Evolutionary conservation across 1,139 yeast genomes (phyloP), one percentile per base, ranked within the genome.

Genomic region (Zygosaccharomyces pseudobailii): DNA sequence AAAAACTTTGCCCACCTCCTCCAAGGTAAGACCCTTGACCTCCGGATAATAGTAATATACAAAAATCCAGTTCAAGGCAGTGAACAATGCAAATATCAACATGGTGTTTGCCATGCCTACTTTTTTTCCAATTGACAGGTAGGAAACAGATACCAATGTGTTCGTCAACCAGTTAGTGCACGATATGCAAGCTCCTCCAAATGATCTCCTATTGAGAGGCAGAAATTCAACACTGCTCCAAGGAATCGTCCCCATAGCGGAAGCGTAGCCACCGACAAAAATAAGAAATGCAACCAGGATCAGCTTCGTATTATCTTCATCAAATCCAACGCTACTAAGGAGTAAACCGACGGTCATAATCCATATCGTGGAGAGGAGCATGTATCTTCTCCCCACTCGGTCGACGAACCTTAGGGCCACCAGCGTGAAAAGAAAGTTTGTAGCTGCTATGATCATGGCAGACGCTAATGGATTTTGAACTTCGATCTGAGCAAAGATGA

Each of bases 401-500:
- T 84, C 90, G 44, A 83, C 76, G 44, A 73, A 73, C 46, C 70
- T 67, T 48, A 83, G 67, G 0, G 89, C 85, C 21, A 81, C 72
- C 47, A 78, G 73, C 0, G 89, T 82, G 62, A 83, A 84, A 1
- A 74, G 70, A 58, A 82, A 82, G 65, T 84, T 84, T 7, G 87
- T 78, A 20, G 80, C 78, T 21, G 89, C 84, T 31, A 84, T 74
- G 35, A 79, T 71, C 51, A 83, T 76, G 19, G 87, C 80, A 3
- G 83, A 85, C 2, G 80, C 73, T 31, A 85, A 72, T 4, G 89
- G 79, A 59, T 82, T 76, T 28, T 75, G 53, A 58, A 80, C 76
- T 1, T 87, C 86, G 37, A 80, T 71, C 9, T 77, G 71, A 51
- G 76, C 74, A 62, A 84, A 83, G 36, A 84, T 77, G 2, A 86